Conservation (phyloP, 148 eudicot species). For the Fagopyrum homotropicum region DNA sequence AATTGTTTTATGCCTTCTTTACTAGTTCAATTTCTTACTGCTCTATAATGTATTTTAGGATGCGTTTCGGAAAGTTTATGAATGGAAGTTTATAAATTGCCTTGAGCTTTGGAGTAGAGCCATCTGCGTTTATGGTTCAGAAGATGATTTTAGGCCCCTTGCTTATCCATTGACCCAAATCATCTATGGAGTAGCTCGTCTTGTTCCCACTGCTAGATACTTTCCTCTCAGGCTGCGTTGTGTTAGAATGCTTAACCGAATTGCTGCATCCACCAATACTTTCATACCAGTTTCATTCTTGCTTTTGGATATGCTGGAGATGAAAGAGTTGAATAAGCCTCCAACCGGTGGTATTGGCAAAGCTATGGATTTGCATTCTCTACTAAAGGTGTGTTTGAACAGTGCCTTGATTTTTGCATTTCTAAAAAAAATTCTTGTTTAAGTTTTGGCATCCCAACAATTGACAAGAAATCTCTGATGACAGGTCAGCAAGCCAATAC, state of each 20-base stretch:
- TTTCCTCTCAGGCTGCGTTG: conserved; percentile 92
- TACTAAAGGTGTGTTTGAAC: conserved; percentile 48
- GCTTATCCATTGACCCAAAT: conserved; percentile 98
- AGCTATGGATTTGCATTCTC: conserved; percentile 63
- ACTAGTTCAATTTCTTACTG: background rate
- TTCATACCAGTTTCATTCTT: conserved; percentile 83
- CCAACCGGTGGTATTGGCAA: conserved; percentile 94
- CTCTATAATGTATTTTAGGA: conserved; percentile 34
- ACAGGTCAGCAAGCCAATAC: conserved; percentile 68
- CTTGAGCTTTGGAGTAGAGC: conserved; percentile 99
- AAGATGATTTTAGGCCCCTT: conserved; percentile 74
- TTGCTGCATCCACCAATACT: conserved; percentile 73
- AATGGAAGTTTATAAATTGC: conserved; percentile 89
- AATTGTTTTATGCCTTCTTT: background rate
- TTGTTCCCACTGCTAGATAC: conserved; percentile 89
- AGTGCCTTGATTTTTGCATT: conserved; percentile 12
- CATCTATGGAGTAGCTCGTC: conserved; percentile 77
- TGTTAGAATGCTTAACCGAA: conserved; percentile 81
- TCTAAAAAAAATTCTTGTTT: background rate
- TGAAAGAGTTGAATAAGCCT: conserved; percentile 79
- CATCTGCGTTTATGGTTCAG: conserved; percentile 68
- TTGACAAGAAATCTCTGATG: conserved; percentile 14
- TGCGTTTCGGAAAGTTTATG: conserved; percentile 76
- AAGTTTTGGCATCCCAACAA: conserved; percentile 4
- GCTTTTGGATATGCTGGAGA: conserved; percentile 85